phyloP scores from a whole-genome alignment of 805 yeast species.

The Yamadazyma paraphyllophila region DNA sequence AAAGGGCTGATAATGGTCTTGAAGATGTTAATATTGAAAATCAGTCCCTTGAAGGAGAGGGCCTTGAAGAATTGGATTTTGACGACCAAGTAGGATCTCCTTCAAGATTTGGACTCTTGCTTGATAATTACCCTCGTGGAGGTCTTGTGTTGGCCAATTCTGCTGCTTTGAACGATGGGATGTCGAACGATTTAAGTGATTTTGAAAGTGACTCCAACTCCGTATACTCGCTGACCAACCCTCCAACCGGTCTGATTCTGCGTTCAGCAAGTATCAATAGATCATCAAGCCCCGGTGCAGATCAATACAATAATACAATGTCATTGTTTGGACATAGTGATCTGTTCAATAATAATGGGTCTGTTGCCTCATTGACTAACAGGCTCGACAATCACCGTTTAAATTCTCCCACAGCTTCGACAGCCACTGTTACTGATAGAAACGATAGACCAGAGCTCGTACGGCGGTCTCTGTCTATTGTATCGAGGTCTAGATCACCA shows the following conservation, averaged over 20 bases:
- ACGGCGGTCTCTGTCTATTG: constrained; percentile 5
- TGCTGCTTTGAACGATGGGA: constrained; percentile 15
- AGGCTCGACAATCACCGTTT: constrained; percentile 28
- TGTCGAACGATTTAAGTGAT: constrained; percentile 18
- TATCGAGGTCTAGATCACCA: constrained; percentile 13
- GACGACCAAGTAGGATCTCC: constrained; percentile 14
- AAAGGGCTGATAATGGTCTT: too few species aligned
- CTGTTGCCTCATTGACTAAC: constrained; percentile 23
- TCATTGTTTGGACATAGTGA: constrained; percentile 11
- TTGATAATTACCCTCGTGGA: constrained; percentile 18
- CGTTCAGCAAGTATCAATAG: neutral
- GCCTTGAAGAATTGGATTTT: constrained; percentile 4
- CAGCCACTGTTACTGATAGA: neutral
- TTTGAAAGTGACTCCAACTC: constrained; percentile 26
- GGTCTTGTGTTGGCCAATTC: constrained; percentile 17
- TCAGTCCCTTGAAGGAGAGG: neutral
- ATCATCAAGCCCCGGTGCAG: constrained; percentile 6
- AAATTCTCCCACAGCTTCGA: constrained; percentile 15
- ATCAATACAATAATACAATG: constrained; percentile 6
- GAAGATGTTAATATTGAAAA: too few species aligned
- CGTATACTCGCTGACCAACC: constrained; percentile 13
- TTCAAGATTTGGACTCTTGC: constrained; percentile 9
- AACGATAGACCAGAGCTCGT: constrained; percentile 3
- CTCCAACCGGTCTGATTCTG: constrained; percentile 10
- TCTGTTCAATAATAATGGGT: constrained; percentile 11